These are phyloP conservation scores for Stellera chamaejasme DNA, from an alignment of 345 rosid genomes.

Conservation along the genomic window DNA sequence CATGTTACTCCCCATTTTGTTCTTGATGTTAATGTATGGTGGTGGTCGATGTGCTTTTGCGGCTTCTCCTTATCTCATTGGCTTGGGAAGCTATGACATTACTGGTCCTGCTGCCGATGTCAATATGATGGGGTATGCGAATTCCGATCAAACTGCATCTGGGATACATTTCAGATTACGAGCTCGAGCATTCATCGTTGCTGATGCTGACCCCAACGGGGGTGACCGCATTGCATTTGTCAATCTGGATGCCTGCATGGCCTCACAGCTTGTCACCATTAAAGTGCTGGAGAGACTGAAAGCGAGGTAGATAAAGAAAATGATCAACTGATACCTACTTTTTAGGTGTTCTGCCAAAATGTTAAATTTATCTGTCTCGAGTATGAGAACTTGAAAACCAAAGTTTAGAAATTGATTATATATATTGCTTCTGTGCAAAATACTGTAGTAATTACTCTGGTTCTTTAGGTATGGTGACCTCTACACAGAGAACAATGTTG, in stretches of 20 bases:
- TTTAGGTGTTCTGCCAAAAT: no score
- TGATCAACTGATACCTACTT: background rate
- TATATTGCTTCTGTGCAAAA: constrained; percentile 7
- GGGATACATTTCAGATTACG: constrained; percentile 66
- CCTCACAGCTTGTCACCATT: constrained; percentile 54
- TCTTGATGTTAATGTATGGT: constrained; percentile 14
- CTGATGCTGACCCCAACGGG: constrained; percentile 53
- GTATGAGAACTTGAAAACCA: background rate
- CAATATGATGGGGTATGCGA: constrained; percentile 79
- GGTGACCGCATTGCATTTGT: constrained; percentile 42
- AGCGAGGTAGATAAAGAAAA: constrained; percentile 37
- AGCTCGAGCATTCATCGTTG: constrained; percentile 60
- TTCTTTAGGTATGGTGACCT: constrained; percentile 48
- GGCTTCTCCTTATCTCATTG: constrained; percentile 40
- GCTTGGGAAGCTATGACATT: constrained; percentile 76
- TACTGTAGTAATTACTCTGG: background rate
- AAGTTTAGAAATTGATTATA: background rate
- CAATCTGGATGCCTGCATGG: constrained; percentile 82
- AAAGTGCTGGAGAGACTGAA: constrained; percentile 65
- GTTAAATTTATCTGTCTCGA: background rate
- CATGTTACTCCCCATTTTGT: constrained; percentile 12
- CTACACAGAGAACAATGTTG: constrained; percentile 61
- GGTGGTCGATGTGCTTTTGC: constrained; percentile 17
- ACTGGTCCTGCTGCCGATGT: constrained; percentile 86
- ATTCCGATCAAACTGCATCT: constrained; percentile 45